Percentiles rank a stretch among this genome's conserved stretches.
phyloP scores from a whole-genome alignment of 805 yeast genomes.

The Yamadazyma philogaea region DNA sequence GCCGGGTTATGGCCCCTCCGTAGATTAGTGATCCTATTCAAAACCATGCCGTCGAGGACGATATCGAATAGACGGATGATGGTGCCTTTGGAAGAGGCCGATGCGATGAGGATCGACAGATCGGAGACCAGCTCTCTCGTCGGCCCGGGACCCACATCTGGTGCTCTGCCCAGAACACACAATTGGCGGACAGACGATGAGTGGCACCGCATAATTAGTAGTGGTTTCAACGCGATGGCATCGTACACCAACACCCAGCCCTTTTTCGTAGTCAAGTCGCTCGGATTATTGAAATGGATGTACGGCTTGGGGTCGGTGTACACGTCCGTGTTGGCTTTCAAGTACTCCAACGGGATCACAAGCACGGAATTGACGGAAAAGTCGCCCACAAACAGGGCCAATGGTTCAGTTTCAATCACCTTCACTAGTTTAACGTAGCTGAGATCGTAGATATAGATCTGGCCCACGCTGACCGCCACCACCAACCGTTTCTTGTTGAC shows the following conservation, averaged over 20 bases:
- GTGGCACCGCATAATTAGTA: constrained; percentile 39
- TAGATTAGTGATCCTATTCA: constrained; percentile 31
- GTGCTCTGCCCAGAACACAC: constrained; percentile 14
- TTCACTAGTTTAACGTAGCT: constrained; percentile 78
- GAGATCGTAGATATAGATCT: constrained; percentile 84
- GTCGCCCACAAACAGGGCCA: constrained; percentile 30
- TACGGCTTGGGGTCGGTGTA: constrained; percentile 24
- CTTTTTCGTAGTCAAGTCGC: constrained; percentile 24
- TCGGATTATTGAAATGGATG: constrained; percentile 19
- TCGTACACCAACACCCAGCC: constrained; percentile 45
- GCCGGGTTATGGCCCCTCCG: constrained; percentile 42
- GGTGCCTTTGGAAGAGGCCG: constrained; percentile 44
- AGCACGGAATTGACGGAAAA: constrained; percentile 32
- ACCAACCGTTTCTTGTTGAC: constrained; percentile 80
- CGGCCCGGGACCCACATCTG: constrained; percentile 20
- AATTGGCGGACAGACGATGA: constrained; percentile 33
- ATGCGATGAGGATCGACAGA: constrained; percentile 25
- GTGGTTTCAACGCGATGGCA: constrained; percentile 29
- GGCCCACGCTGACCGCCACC: constrained; percentile 69
- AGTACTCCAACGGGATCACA: constrained; percentile 32
- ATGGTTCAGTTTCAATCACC: constrained; percentile 27
- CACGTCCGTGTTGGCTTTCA: not conserved
- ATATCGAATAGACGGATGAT: constrained; percentile 36
- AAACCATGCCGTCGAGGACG: constrained; percentile 14
- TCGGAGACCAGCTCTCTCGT: not conserved